Evolutionary conservation across 148 eudicot species (phyloP).

Genomic region (Dysphania ambrosioides): DNA sequence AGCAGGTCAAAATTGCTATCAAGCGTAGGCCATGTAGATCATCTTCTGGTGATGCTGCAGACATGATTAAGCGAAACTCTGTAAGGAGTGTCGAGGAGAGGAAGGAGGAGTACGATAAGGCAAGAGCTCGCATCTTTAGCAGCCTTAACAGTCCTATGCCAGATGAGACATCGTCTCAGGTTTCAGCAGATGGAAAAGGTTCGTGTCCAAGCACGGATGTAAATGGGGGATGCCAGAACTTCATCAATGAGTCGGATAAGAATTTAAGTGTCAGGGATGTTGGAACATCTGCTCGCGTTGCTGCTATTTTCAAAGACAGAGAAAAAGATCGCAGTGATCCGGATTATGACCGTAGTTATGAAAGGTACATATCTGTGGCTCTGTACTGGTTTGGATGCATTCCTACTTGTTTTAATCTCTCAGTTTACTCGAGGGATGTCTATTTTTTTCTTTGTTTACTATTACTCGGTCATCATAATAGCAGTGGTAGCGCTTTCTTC

Average conservation of each 20-base stretch:
- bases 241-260: not conserved
- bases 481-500: no score
- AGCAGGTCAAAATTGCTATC: conserved; percentile 58
- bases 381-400: no score
- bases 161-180: conserved; percentile 39
- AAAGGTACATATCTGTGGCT: not conserved
- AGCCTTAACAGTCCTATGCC: conserved; percentile 44
- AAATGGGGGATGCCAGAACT: conserved; percentile 42
- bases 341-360: not conserved
- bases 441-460: no score
- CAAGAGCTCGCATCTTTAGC: conserved; percentile 89
- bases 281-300: not conserved
- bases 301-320: not conserved
- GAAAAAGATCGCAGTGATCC: conserved; percentile 12
- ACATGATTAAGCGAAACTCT: conserved; percentile 40
- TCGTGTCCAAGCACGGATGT: conserved; percentile 44
- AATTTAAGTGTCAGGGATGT: not conserved
- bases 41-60: conserved; percentile 49
- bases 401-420: no score
- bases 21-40: conserved; percentile 54
- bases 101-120: conserved; percentile 89
- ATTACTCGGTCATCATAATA: no score
- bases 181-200: conserved; percentile 35
- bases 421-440: no score
- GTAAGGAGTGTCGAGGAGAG: conserved; percentile 78